Percentiles rank a stretch among this genome's conserved stretches.
Conservation (phyloP, 306 rosid genomes). For the Rosa rugosa region DNA sequence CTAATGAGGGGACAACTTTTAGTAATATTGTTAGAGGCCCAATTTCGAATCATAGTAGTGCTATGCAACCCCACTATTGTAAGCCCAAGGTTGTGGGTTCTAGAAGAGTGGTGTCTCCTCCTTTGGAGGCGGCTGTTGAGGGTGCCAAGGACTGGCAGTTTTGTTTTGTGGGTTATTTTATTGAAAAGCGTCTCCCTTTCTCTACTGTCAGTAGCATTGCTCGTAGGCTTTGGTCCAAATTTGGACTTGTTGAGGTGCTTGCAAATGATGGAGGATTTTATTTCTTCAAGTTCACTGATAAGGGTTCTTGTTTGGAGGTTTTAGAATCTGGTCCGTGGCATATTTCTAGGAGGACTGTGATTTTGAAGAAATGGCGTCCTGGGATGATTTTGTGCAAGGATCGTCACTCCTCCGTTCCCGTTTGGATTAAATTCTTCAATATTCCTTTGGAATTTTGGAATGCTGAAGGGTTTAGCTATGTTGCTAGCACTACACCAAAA, state of each 20-base stretch:
- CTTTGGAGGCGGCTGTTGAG: not conserved
- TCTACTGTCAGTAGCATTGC: not conserved
- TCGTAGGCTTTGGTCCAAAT: not conserved
- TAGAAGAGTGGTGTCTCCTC: not conserved
- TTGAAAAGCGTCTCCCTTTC: not conserved
- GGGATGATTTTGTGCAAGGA: not conserved
- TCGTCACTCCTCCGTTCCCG: not conserved
- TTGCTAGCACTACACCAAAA: not conserved
- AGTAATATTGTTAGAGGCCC: no score
- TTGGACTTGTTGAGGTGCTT: not conserved
- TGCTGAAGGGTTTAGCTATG: not conserved
- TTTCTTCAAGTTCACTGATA: not conserved
- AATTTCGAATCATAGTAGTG: no score
- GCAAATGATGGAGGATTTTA: not conserved
- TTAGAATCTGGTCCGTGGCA: not conserved
- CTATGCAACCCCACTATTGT: no score
- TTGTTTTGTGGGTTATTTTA: not conserved
- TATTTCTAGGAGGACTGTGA: not conserved
- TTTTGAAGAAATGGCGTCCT: not conserved
- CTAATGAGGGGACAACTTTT: no score
- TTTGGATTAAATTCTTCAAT: not conserved
- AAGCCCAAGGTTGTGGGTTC: no score
- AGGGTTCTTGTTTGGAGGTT: not conserved
- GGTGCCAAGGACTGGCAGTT: not conserved
- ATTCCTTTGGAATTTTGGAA: not conserved